Conservation (phyloP, 2,329 filamentous ascomycete species). For the Lasiodiplodia citricola region DNA sequence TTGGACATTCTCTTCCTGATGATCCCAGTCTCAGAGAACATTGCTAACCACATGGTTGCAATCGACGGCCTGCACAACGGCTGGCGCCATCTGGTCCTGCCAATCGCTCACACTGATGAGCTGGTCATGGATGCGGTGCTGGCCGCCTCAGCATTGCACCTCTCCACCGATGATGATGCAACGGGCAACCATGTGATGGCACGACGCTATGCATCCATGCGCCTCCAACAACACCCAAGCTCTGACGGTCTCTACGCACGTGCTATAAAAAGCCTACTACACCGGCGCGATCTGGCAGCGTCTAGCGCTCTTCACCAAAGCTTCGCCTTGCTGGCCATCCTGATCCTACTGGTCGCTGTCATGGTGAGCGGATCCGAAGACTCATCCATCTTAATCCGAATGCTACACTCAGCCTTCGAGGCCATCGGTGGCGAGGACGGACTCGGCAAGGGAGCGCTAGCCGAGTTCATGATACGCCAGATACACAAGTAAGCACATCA, state of each 20-base stretch:
- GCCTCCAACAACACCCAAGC: not conserved
- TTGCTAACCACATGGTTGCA: not conserved
- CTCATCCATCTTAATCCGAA: not conserved
- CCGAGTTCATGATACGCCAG: not conserved
- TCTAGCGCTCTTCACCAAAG: not conserved
- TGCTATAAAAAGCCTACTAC: not conserved
- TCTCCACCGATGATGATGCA: not conserved
- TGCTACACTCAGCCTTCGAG: not conserved
- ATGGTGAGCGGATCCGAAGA: not conserved
- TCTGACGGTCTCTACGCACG: not conserved
- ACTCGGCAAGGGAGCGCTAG: not conserved
- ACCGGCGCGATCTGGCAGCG: not conserved
- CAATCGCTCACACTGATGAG: not conserved
- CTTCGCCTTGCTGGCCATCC: not conserved
- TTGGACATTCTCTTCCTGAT: not conserved
- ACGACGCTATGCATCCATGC: not conserved
- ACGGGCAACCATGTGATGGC: not conserved
- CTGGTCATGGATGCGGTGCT: not conserved
- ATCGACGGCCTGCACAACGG: not conserved
- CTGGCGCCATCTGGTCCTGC: not conserved
- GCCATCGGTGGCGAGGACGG: not conserved
- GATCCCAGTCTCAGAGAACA: not conserved
- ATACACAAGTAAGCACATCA: not conserved
- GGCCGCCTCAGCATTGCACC: not conserved
- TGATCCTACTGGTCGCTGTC: not conserved